Evolutionary conservation across 345 rosid species (phyloP).

Genomic region (Pugionium cornutum): DNA sequence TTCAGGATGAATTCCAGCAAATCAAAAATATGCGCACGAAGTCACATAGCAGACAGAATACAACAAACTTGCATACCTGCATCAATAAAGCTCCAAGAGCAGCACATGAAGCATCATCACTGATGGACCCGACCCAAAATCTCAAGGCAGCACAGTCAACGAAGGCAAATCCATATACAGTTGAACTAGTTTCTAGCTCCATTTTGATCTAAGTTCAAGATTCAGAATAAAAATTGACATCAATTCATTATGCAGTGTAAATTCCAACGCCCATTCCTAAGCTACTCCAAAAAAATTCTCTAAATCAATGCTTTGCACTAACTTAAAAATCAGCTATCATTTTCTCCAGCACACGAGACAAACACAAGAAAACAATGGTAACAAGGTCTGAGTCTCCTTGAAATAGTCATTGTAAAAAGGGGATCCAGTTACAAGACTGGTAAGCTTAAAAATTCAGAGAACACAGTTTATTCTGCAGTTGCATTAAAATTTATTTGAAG

Average conservation of each 20-base stretch:
- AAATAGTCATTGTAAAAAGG: conserved; percentile 1
- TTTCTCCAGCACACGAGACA: conserved; percentile 16
- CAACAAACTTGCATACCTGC: conserved; percentile 63
- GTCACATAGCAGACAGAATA: conserved; percentile 24
- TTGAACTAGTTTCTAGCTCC: conserved; percentile 53
- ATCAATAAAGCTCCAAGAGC: conserved; percentile 85
- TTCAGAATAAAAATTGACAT: conserved; percentile 6
- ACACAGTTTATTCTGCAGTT: conserved; percentile 14
- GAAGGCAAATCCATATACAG: conserved; percentile 84
- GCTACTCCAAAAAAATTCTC: background rate
- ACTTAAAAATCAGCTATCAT: conserved; percentile 6
- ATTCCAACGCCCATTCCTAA: conserved; percentile 7
- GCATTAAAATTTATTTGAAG: background rate
- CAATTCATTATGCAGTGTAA: conserved; percentile 14
- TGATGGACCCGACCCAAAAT: conserved; percentile 84
- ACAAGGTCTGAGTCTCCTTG: conserved; percentile 10
- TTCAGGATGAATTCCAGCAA: conserved; percentile 25
- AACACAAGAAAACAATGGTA: conserved; percentile 16
- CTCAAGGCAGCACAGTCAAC: conserved; percentile 91
- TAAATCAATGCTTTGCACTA: conserved; percentile 7
- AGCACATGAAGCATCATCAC: conserved; percentile 77
- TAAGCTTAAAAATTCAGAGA: conserved; percentile 1
- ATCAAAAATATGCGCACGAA: conserved; percentile 7
- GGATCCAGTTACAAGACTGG: conserved; percentile 15
- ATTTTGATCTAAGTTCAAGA: conserved; percentile 46